Percentiles rank a stretch among this genome's conserved stretches.
Evolutionary conservation across 768 basidiomycete species (phyloP).

Genomic region (Boletus eberwhitei): DNA sequence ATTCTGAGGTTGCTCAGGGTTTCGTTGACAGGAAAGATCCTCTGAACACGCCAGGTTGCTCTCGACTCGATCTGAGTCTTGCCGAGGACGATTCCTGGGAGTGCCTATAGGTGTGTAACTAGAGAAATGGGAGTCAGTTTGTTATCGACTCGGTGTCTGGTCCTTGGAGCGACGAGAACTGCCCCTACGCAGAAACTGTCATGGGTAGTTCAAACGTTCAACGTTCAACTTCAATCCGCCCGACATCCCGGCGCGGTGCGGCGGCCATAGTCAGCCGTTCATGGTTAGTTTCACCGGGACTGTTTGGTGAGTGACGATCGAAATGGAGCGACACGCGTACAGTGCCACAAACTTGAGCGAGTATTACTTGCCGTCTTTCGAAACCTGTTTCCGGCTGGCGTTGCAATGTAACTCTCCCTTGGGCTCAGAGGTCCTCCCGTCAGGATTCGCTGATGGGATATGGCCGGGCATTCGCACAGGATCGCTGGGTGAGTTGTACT

Average conservation of each 20-base stretch:
- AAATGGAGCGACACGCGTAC: neutral
- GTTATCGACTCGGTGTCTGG: neutral
- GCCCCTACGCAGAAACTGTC: neutral
- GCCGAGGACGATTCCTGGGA: conserved; percentile 16
- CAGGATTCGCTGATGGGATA: no score
- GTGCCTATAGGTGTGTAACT: conserved; percentile 4
- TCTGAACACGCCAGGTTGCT: neutral
- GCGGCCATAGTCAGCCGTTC: neutral
- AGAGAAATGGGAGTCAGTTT: neutral
- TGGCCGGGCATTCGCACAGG: no score
- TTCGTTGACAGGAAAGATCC: conserved; percentile 1
- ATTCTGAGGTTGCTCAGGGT: conserved; percentile 23
- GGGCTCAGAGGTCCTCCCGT: no score
- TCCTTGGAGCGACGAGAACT: neutral
- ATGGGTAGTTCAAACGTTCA: neutral
- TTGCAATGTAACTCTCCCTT: no score
- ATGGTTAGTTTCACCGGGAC: neutral
- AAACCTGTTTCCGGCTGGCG: no score
- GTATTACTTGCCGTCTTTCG: no score
- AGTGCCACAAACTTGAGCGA: no score
- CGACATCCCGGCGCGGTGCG: neutral
- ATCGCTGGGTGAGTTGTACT: no score
- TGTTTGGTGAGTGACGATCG: no score
- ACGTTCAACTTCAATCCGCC: no score
- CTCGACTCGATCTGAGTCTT: neutral